Conservation (phyloP, 1,139 yeast genomes). For the Entelexis paramagnoliae region DNA sequence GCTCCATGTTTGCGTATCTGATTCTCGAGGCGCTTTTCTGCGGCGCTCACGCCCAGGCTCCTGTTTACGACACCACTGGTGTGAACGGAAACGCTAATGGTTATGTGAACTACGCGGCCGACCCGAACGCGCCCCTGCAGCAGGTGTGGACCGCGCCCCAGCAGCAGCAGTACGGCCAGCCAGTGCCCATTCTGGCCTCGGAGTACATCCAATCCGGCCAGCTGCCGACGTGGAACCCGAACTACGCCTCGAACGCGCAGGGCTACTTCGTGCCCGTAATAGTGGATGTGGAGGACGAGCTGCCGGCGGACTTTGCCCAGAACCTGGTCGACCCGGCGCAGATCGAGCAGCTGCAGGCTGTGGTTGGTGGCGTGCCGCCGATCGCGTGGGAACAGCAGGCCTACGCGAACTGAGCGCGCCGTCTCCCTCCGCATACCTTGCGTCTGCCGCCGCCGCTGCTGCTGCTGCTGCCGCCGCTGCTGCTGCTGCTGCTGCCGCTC, state of each 20-base stretch:
- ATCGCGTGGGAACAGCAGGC: no score
- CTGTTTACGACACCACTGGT: not conserved
- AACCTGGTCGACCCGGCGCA: constrained; percentile 9
- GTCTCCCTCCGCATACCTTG: no score
- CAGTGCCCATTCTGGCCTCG: not conserved
- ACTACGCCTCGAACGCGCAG: constrained; percentile 3
- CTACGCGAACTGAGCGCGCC: no score
- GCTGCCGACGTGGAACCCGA: constrained; percentile 6
- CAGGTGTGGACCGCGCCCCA: not conserved
- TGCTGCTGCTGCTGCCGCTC: no score
- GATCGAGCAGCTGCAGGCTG: not conserved
- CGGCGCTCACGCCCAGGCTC: not conserved
- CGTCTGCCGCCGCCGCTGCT: no score
- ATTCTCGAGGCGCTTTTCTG: not conserved
- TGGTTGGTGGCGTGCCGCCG: not conserved
- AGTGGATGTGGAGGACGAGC: constrained; percentile 8
- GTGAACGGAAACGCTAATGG: not conserved
- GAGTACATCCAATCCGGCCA: constrained; percentile 1
- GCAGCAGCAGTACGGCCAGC: no score
- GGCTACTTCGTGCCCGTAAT: constrained; percentile 12
- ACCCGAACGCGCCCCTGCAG: not conserved
- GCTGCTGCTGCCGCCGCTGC: no score
- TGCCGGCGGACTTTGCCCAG: not conserved
- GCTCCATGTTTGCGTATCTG: not conserved
- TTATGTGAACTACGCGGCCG: not conserved